Evolutionary conservation across 208 protist genomes (phyloP).

Genomic region (Tritrichomonas foetus): DNA sequence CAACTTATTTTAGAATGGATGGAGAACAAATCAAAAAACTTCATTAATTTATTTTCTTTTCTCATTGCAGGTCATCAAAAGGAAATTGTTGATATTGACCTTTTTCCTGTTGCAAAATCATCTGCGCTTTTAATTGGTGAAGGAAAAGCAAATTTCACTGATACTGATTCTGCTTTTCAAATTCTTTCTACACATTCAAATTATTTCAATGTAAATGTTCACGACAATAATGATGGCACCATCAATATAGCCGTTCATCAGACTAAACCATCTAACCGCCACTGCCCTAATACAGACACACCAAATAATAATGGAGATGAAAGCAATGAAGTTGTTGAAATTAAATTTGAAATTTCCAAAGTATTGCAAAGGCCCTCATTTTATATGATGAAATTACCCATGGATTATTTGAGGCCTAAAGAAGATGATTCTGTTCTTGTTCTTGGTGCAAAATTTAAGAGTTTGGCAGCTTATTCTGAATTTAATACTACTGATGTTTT

Average conservation of each 20-base stretch:
- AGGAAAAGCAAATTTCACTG: background rate
- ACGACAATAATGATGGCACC: background rate
- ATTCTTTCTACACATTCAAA: background rate
- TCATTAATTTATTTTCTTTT: background rate
- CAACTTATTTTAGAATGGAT: background rate
- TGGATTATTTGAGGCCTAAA: background rate
- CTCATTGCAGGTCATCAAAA: background rate
- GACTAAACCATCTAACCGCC: no score
- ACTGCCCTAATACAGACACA: background rate
- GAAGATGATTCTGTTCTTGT: background rate
- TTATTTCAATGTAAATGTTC: background rate
- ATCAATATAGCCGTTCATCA: background rate
- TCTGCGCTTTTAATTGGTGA: background rate
- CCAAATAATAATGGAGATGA: no score
- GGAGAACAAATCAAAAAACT: background rate
- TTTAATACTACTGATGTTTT: background rate
- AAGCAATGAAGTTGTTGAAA: no score
- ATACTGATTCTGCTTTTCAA: background rate
- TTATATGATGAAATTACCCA: background rate
- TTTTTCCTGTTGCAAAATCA: background rate
- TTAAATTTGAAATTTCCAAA: no score
- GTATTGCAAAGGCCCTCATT: background rate
- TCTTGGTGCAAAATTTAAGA: background rate
- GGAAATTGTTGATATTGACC: background rate
- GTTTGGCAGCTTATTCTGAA: background rate